Evolutionary conservation across 352 stramenopile species (phyloP), one percentile per base, ranked within the genome.

Genomic region (Phytophthora ohioensis): DNA sequence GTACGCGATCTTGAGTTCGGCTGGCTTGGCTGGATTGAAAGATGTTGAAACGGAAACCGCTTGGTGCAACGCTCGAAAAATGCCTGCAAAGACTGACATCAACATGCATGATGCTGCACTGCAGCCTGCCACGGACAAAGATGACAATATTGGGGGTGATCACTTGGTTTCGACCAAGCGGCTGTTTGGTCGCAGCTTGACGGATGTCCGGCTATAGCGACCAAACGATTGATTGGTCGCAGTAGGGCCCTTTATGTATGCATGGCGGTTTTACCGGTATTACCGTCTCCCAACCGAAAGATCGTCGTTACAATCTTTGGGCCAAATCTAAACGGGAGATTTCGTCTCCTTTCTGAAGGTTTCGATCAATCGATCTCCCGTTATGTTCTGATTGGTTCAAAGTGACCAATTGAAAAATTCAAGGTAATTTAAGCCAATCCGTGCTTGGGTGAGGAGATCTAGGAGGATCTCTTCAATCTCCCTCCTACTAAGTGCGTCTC

Each of bases 1-100:
- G 82, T 98, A 99, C 60, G 93, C 90, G 32, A 99, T 85, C 82
- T 94, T 92, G 60, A 98, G 81, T 58, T 87, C 76, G 11, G 58
- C n/a, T n/a, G n/a, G n/a, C n/a, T n/a, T n/a, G n/a, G n/a, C n/a
- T n/a, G n/a, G n/a, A n/a, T n/a, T n/a, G n/a, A n/a, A n/a, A n/a
- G 30, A 47, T 31, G 62, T 67, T 54, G 36, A 59, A 59, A 51
- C 4, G 43, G 30, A 42, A 21, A 17, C 35, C 39, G 51, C 45
- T 65, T 71, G 56, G 32, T 55, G 56, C 11, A 61, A 65, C 43
- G 17, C 8, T 36, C n/a, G n/a, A n/a, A n/a, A n/a, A n/a, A n/a
- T 9, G 7, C 48, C 17, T 12, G 17, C 7, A 56, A 64, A 45
- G 42, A 12, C 6, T 13, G 31, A 17, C 36, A 54, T 47, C 42